phyloP scores from a whole-genome alignment of 768 basidiomycete species.

The Mycena kentingensis region DNA sequence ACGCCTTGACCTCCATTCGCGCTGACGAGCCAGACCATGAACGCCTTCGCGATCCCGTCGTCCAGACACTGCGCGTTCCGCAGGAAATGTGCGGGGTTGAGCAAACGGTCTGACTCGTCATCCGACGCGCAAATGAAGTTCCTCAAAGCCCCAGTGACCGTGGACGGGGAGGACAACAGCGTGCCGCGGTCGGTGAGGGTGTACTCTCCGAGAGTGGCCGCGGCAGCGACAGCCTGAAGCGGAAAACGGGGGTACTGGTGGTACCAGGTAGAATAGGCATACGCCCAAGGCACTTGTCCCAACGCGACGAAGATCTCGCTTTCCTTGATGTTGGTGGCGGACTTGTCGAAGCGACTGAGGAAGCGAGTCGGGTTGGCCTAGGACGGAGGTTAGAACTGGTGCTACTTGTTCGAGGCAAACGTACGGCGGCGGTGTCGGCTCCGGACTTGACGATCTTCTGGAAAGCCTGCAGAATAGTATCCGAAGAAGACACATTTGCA shows the following conservation, averaged over 20 bases:
- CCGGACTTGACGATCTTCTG: neutral
- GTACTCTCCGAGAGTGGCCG: constrained; percentile 51
- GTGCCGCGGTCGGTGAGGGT: constrained; percentile 55
- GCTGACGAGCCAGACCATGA: constrained; percentile 47
- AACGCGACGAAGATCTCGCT: constrained; percentile 49
- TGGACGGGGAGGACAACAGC: constrained; percentile 44
- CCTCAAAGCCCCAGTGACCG: constrained; percentile 33
- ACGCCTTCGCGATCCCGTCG: constrained; percentile 35
- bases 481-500: neutral
- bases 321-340: constrained; percentile 62
- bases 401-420: neutral
- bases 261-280: constrained; percentile 56
- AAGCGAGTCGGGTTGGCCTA: constrained; percentile 42
- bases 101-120: constrained; percentile 39
- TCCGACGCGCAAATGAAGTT: constrained; percentile 47
- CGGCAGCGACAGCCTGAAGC: constrained; percentile 48
- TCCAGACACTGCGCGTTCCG: constrained; percentile 34
- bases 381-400: neutral
- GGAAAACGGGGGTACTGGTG: constrained; percentile 60
- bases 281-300: constrained; percentile 59
- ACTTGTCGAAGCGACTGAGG: constrained; percentile 59
- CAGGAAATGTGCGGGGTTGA: constrained; percentile 52
- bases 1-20: constrained; percentile 48
- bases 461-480: neutral
- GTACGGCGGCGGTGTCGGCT: neutral